Base-by-base conservation (phyloP, 2,329 filamentous ascomycete genomes). In the Biscogniauxia marginata region DNA sequence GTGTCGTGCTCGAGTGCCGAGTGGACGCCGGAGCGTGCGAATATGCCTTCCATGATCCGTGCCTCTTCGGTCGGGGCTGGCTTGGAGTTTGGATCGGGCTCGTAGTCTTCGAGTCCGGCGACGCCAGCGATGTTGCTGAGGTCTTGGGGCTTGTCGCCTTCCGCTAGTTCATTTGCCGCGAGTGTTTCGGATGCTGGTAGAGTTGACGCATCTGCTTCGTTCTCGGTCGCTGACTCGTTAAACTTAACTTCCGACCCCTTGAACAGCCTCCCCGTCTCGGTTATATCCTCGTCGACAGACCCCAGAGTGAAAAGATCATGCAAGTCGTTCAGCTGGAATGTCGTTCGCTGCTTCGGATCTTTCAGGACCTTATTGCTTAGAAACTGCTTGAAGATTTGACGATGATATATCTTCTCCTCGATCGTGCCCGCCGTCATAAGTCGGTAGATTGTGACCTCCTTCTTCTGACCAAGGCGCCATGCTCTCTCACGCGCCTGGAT, bases 401-500 rank as follows among this genome's bases (percentile, higher is more conserved):
- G 89, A 72, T 99, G 93, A 61, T 98, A 99, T 24, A 99, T 99
- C 77, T 99, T 99, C 73, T 99, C 95, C 70, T 99, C 95, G 21
- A 99, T 99, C 0, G 96, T 99, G 1, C 95, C 95, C 4, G 93
- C 91, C 3, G 91, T 96, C 90, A 99, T 96, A n/a, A 99, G 81
- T 34, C 96, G 89, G 71, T 97, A 99, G 20, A 99, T 96, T 4
- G 91, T 93, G 23, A 99, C 95, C 49, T 96, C 91, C 53, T 89
- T 88, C 73, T 96, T 97, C 75, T 99, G 95, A 0, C 95, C 95
- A 1, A 99, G 77, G 55, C 95, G 86, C 95, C 95, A 99, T 5
- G 96, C 95, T 67, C 95, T 85, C 74, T 99, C 95, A 49, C 95
- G 87, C 16, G 95, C 95, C 75, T 99, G 95, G 22, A 97, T 81